These are phyloP conservation scores for Ophiostoma piceae DNA, from an alignment of 2,329 filamentous ascomycete genomes.

Conservation along the genomic window DNA sequence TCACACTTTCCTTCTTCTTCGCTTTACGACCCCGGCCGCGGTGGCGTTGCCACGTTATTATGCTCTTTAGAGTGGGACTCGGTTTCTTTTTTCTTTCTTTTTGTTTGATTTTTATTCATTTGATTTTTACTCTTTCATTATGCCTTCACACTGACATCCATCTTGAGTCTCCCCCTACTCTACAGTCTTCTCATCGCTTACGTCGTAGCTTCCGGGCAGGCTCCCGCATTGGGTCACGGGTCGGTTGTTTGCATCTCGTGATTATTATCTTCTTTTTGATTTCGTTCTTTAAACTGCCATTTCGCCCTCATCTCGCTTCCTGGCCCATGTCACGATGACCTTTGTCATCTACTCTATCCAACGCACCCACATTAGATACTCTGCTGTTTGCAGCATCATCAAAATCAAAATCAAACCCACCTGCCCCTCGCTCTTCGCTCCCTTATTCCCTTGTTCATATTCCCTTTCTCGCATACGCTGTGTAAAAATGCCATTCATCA, in stretches of 20 bases:
- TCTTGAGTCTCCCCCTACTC: not conserved
- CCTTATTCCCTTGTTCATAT: not conserved
- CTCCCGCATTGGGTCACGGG: conserved; percentile 7
- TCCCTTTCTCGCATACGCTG: not conserved
- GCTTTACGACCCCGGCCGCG: not conserved
- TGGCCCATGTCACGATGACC: not conserved
- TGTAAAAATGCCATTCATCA: not conserved
- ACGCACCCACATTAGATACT: not conserved
- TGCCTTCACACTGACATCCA: not conserved
- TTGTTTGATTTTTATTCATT: conserved; percentile 8
- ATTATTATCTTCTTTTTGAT: not conserved
- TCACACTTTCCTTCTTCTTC: not conserved
- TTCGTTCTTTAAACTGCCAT: not conserved
- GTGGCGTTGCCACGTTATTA: conserved; percentile 17
- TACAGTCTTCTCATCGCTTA: not conserved
- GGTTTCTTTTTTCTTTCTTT: not conserved
- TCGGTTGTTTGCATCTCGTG: conserved; percentile 11
- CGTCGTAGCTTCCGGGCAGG: not conserved
- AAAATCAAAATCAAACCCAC: not conserved
- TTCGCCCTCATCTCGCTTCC: not conserved
- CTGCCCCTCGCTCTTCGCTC: not conserved
- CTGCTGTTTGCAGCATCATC: not conserved
- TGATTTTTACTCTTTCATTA: not conserved
- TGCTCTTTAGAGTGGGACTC: not conserved
- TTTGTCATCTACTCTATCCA: not conserved